Base-by-base conservation (phyloP, 768 basidiomycete species). In the Omphalotus guepiniiformis region DNA sequence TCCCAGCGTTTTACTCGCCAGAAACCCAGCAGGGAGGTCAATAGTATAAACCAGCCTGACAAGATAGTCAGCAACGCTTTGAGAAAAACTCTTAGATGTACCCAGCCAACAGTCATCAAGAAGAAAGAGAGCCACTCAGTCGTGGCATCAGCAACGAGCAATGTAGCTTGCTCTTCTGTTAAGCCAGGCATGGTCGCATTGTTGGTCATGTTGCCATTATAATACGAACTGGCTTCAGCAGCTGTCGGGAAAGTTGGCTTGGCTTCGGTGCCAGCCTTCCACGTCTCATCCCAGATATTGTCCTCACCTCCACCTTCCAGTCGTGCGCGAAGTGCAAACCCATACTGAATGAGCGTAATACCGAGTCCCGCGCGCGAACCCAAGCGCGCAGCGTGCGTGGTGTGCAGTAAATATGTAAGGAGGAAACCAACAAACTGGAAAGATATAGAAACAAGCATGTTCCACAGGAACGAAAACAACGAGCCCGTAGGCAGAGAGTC, bases 401-500 rank as follows among this genome's bases (percentile, higher is more conserved):
- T 88, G 64, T 92, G 90, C 25, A 98, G 78, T 48, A 98, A 85
- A 67, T 93, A 97, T 7, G 94, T 98, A 63, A 97, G 76, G 41
- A 85, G 74, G 73, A 90, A 93, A 28, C 87, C 95, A 57, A 97
- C 83, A 58, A 97, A 95, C 69, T 97, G 95, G 87, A 99, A 99
- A 19, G 92, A 93, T 47, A 94, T 78, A 48, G 92, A 93, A 50
- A 98, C 84, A 49, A 97, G 84, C 61, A 90, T 76, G 61, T 91
- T 93, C 92, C 89, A 97, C 32, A 88, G 76, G 72, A 93, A 94
- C 11, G 82, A 82, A 63, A 95, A 94, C 26, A 93, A 58, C 9
- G 83, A 79, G 18, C 87, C 88, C 5, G 85, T 87, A 32, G 86
- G 88, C 43, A 98, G 78, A 11, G 83, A 83, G 55, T 97, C 95